Evolutionary conservation across 331 rosid species (phyloP).

Genomic region (Rhamnella rubrinervis): DNA sequence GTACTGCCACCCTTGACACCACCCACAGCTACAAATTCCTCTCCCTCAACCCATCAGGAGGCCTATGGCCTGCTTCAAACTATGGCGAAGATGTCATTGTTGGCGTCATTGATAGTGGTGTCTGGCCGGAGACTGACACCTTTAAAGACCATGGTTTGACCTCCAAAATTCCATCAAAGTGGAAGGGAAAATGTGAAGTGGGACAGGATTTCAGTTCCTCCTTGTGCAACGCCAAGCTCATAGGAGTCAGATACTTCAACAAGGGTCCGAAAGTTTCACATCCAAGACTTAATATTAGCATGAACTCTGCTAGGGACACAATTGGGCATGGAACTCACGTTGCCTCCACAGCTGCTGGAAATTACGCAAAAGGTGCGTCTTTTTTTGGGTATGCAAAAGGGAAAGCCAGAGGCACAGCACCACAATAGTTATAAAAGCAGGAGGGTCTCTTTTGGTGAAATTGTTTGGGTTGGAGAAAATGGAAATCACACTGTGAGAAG

Average conservation of each 20-base stretch:
- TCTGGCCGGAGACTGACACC: constrained; percentile 18
- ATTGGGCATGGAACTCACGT: constrained; percentile 54
- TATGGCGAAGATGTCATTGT: constrained; percentile 9
- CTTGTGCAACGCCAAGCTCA: constrained; percentile 11
- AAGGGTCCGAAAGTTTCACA: background rate
- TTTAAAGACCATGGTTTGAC: constrained; percentile 7
- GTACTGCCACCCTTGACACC: background rate
- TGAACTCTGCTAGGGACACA: constrained; percentile 22
- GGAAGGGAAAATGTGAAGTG: constrained; percentile 18
- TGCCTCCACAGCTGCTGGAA: constrained; percentile 52
- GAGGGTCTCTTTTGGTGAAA: constrained; percentile 18
- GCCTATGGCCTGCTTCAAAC: constrained; percentile 7
- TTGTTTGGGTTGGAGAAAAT: constrained; percentile 32
- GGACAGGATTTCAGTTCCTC: constrained; percentile 11
- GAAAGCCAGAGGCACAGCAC: constrained; percentile 56
- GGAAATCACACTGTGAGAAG: constrained; percentile 32
- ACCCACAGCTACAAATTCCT: constrained; percentile 15
- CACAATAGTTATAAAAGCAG: constrained; percentile 4
- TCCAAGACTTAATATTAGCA: background rate
- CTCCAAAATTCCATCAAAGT: background rate
- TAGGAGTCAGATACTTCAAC: constrained; percentile 16
- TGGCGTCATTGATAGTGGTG: background rate
- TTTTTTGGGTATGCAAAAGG: constrained; percentile 56
- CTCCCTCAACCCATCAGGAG: constrained; percentile 3
- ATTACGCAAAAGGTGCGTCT: constrained; percentile 37